Base-by-base conservation (phyloP, 1,284 basidiomycete genomes). In the Erythrobasidium hasegawianum region DNA sequence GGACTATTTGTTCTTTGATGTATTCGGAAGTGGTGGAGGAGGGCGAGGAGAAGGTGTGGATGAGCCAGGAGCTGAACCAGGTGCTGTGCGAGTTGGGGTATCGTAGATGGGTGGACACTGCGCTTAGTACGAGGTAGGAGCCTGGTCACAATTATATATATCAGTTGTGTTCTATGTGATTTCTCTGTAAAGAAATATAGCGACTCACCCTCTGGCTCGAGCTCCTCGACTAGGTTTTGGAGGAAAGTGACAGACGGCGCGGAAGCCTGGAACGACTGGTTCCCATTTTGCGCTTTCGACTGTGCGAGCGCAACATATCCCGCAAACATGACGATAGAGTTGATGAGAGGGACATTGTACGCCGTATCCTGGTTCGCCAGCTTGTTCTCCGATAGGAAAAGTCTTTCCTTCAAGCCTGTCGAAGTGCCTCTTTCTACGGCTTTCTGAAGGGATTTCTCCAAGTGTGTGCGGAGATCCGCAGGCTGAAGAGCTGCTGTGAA, bases 31-130 rank as follows among this genome's bases (percentile, higher is more conserved):
- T 41, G 68, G 85, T 62, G 2, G 41, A 84, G 72, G 84, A 83
- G 59, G 87, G 82, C 72, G 90, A 86, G 50, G 81, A 75, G 80
- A 97, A 98, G 49, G 96, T 84, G 77, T 92, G 84, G 54, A 97
- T 83, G 67, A 97, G 80, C 69, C 97, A 82, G 52, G 85, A 87
- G 76, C 88, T 89, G 82, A 94, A 97, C 90, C 92, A 97, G 77
- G 90, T 87, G 58, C 92, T 97, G 74, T 78, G 77, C 29, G 72
- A 71, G 45, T 73, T 74, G 1, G 77, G 77, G 72, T 73, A 79
- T 74, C 96, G 90, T 69, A 98, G 82, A 78, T 98, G 95, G 74
- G 96, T 85, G 40, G 92, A 87, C 75, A 93, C 87, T 18, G 92
- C 87, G 71, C 87, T 90, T 71, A 97, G 81, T 71, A 98, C 81